phyloP scores from a whole-genome alignment of 2,329 filamentous ascomycete genomes.

The Pyrenochaeta sp. region DNA sequence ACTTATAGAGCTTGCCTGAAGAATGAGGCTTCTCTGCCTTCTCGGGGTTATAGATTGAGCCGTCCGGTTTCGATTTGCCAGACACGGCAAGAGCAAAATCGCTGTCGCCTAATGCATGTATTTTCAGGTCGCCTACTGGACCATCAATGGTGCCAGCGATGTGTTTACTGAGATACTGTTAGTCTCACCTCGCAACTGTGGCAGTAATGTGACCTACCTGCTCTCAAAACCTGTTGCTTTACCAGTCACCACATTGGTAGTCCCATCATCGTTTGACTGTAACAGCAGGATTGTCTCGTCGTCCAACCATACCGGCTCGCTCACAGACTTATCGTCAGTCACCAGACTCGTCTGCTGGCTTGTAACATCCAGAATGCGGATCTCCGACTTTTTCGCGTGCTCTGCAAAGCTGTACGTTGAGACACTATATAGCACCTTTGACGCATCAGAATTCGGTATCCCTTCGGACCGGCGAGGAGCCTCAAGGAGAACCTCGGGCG shows the following conservation, averaged over 20 bases:
- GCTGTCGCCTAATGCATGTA: slow-evolving; percentile 47
- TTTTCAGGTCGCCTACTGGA: slow-evolving; percentile 59
- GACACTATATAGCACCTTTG: slow-evolving; percentile 71
- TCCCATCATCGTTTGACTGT: slow-evolving; percentile 52
- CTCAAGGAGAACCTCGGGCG: slow-evolving; percentile 78
- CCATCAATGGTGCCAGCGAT: slow-evolving; percentile 55
- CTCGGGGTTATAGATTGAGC: slow-evolving; percentile 72
- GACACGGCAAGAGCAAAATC: slow-evolving; percentile 58
- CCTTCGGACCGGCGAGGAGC: slow-evolving; percentile 76
- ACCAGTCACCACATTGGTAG: slow-evolving; percentile 50
- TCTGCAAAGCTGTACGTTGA: slow-evolving; percentile 82
- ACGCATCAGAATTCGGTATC: slow-evolving; percentile 73
- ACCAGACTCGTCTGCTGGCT: slow-evolving; percentile 72
- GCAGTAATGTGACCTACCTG: slow-evolving; percentile 30
- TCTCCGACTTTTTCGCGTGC: slow-evolving; percentile 74
- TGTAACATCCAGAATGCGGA: slow-evolving; percentile 74
- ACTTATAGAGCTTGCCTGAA: slow-evolving; percentile 75
- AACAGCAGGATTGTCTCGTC: slow-evolving; percentile 70
- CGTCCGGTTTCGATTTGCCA: slow-evolving; percentile 72
- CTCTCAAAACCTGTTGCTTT: slow-evolving; percentile 40
- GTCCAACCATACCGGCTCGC: slow-evolving; percentile 79
- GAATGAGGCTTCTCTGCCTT: slow-evolving; percentile 67
- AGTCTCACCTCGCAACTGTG: background rate
- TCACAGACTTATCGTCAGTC: slow-evolving; percentile 69
- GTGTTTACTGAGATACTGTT: slow-evolving; percentile 44